Base-by-base conservation (phyloP, 1,284 basidiomycete species). In the Sanguinoderma infundibulare region DNA sequence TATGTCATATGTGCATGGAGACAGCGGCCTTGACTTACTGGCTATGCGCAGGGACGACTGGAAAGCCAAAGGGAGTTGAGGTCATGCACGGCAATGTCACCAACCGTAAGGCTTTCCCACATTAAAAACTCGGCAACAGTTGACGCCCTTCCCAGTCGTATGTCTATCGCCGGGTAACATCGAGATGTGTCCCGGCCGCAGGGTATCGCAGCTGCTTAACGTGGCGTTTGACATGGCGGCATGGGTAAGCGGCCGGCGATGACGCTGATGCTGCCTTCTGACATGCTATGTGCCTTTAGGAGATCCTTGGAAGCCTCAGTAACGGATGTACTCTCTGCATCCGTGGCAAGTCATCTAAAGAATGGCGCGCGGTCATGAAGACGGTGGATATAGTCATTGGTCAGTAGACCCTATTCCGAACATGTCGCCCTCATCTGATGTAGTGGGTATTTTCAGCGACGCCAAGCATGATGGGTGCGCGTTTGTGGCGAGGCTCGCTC, bases 191-290 rank as follows among this genome's bases (percentile, higher is more conserved):
- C 82, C 82, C 8, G 84, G 84, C 22, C 70, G 78, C 28, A 79
- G 83, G 17, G 83, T 86, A n/a, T 80, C 83, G 1, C 85, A 87
- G 67, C 71, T 86, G 40, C 78, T 86, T 73, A 86, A 86, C 62
- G 81, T 87, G 39, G 81, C 83, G 1, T 87, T 86, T 65, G 85
- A 86, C 67, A 86, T 87, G 83, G 84, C 83, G 39, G 83, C 83
- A 46, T 87, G 85, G 85, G 83, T 83, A 46, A 40, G 65, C 57
- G 15, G 15, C 44, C 34, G 39, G 6, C 36, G 10, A 22, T 22
- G 6, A 24, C n/a, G n/a, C 44, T 55, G 17, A 10, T 30, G n/a
- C 24, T 22, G 12, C 35, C 20, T 26, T 34, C 35, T 34, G 36
- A 46, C 47, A 49, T 24, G 57, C 20, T 35, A 28, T 20, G 15